Evolutionary conservation across 148 eudicot genomes (phyloP).

Genomic region (Rhododendron ovatum): DNA sequence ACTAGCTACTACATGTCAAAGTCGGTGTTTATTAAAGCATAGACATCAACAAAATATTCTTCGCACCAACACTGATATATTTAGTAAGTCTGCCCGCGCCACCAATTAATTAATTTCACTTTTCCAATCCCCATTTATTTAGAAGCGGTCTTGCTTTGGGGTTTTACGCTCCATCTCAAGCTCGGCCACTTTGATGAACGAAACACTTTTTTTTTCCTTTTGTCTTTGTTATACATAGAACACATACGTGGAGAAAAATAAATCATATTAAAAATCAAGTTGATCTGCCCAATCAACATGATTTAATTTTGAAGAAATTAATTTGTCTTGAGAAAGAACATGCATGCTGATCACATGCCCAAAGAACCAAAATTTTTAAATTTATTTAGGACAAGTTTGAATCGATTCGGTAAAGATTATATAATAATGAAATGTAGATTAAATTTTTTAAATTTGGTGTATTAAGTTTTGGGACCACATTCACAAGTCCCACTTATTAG

Average conservation of each 20-base stretch:
- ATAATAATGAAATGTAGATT: neutral
- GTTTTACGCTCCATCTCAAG: neutral
- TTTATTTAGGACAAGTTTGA: neutral
- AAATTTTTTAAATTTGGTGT: neutral
- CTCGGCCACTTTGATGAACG: neutral
- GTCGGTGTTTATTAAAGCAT: neutral
- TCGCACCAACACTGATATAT: neutral
- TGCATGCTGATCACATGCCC: neutral
- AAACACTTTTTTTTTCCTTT: neutral
- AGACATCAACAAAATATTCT: neutral
- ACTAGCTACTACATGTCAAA: neutral
- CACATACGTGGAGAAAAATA: neutral
- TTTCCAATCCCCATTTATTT: neutral
- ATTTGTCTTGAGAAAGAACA: neutral
- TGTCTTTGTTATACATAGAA: neutral
- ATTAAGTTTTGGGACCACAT: neutral
- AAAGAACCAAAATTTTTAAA: no score
- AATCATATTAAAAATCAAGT: neutral
- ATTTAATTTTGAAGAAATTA: neutral
- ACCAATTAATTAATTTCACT: neutral
- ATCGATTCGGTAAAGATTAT: neutral
- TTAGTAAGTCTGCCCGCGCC: neutral
- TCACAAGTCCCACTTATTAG: neutral
- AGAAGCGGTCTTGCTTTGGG: neutral
- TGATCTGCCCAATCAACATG: neutral